These are phyloP conservation scores for Novymonas esmeraldas DNA, from an alignment of 208 protist genomes.

Conservation along the genomic window DNA sequence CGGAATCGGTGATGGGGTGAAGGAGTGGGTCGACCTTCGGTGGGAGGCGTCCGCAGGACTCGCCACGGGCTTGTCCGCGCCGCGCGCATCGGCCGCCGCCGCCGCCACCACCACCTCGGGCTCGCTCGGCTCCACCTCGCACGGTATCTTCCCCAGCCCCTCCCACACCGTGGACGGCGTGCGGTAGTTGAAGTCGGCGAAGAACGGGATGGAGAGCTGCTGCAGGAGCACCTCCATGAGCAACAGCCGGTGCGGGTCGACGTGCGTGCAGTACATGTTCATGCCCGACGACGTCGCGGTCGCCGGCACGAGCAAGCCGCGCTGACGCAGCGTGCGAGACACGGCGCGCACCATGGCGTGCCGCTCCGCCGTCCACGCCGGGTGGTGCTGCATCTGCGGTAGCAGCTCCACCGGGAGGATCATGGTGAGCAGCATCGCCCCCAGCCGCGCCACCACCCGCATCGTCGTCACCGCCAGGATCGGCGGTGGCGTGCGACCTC, in stretches of 20 bases:
- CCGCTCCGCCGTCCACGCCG: conserved; percentile 19
- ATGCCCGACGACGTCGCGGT: background rate
- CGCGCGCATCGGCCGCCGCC: no score
- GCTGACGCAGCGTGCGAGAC: conserved; percentile 22
- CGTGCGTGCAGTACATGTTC: conserved; percentile 27
- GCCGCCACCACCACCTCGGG: background rate
- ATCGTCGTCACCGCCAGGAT: conserved; percentile 22
- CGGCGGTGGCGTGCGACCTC: conserved; percentile 7
- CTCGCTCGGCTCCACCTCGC: background rate
- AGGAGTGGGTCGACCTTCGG: background rate
- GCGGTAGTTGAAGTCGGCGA: conserved; percentile 57
- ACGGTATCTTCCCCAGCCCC: conserved; percentile 23
- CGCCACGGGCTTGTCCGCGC: background rate
- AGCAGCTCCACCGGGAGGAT: conserved; percentile 20
- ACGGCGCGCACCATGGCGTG: conserved; percentile 16
- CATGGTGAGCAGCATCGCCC: conserved; percentile 24
- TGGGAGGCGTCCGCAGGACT: background rate
- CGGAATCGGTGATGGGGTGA: background rate
- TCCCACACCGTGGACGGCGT: conserved; percentile 48
- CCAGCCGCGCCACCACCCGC: conserved; percentile 18
- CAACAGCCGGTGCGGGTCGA: conserved; percentile 34
- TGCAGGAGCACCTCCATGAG: conserved; percentile 57
- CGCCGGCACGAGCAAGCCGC: conserved; percentile 24
- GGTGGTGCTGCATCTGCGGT: conserved; percentile 14
- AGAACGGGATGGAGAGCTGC: conserved; percentile 54